Base-by-base conservation (phyloP, 73 alveolate species). In the Paramecium bursaria region DNA sequence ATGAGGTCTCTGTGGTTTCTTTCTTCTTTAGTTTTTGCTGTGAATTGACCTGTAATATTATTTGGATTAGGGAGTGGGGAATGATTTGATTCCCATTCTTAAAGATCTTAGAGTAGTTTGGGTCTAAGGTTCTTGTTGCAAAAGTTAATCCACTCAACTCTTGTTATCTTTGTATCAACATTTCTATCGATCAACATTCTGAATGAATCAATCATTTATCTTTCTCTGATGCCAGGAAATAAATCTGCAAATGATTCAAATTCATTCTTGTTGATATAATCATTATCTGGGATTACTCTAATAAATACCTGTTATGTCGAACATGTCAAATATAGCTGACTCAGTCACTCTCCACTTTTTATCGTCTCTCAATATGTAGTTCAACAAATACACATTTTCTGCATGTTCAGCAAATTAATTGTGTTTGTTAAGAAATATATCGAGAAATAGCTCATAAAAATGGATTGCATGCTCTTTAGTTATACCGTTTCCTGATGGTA, bases 351-450 rank as follows among this genome's bases (percentile, higher is more conserved):
- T 67, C 82, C 82, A 67, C 44, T 67, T 67, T 9, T 39, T 30
- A 67, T 67, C 82, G 7, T 67, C 21, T 67, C 82, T 67, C 35
- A 67, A 15, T 67, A 67, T 39, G 44, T 67, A 67, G 26, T 67
- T 67, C 26, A 67, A 4, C 39, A 67, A 67, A 67, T 67, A 67
- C 27, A 67, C 61, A 39, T 67, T 67, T 67, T 67, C 82, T 21
- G 82, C 82, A 67, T 67, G 60, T 67, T 67, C 82, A 19, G 48
- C 82, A 35, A 67, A 67, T 67, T 67, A 39, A 67, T 67, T 67
- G 44, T 67, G 61, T 42, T 67, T 67, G n/a, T 67, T 67, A 22
- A 67, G 35, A 10, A 67, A 19, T 1, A 67, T 42, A 21, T 67
- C 22, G 6, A 67, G 39, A 25, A 67, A 67, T 0, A 67, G 39